Percentiles rank a stretch among this genome's conserved stretches.
phyloP scores from a whole-genome alignment of 2,329 filamentous ascomycete species.

The Tolypocladium amazonense region DNA sequence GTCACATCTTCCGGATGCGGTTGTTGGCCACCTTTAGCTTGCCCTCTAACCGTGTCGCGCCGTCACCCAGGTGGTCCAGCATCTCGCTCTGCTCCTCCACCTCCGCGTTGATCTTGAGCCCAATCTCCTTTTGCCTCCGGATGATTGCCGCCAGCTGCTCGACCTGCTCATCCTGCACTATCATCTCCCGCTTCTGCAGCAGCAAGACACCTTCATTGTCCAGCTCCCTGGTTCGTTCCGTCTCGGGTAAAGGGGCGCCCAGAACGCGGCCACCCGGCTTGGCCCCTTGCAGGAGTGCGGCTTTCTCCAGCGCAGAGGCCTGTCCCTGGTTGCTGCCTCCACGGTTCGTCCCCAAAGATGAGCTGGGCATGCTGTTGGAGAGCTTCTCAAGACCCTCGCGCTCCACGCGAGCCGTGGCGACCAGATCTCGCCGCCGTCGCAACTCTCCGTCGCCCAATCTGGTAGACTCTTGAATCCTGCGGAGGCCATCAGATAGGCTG shows the following conservation, averaged over 20 bases:
- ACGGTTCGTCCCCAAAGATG: slow-evolving; percentile 19
- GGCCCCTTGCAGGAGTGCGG: slow-evolving; percentile 31
- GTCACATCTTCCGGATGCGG: slow-evolving; percentile 55
- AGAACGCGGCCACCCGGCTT: slow-evolving; percentile 52
- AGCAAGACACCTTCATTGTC: slow-evolving; percentile 67
- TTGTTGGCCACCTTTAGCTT: slow-evolving; percentile 70
- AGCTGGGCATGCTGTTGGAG: slow-evolving; percentile 41
- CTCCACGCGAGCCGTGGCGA: slow-evolving; percentile 61
- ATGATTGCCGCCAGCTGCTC: slow-evolving; percentile 59
- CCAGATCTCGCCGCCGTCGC: slow-evolving; percentile 57
- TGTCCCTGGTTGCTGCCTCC: slow-evolving; percentile 37
- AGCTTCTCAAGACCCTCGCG: slow-evolving; percentile 66
- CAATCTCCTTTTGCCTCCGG: slow-evolving; percentile 65
- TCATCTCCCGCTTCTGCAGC: slow-evolving; percentile 64
- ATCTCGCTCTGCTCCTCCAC: slow-evolving; percentile 61
- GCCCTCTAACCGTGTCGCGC: slow-evolving; percentile 52
- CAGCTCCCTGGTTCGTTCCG: slow-evolving; percentile 63
- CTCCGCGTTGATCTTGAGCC: slow-evolving; percentile 64
- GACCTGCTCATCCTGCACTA: slow-evolving; percentile 65
- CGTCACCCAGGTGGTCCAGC: slow-evolving; percentile 55
- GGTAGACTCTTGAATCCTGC: slow-evolving; percentile 40
- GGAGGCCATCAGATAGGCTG: slow-evolving; percentile 55
- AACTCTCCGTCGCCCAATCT: slow-evolving; percentile 65
- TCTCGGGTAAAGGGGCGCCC: slow-evolving; percentile 63
- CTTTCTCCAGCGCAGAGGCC: slow-evolving; percentile 36